phyloP scores from a whole-genome alignment of 2,329 filamentous ascomycete genomes.

The Ceratocystis albifundus region DNA sequence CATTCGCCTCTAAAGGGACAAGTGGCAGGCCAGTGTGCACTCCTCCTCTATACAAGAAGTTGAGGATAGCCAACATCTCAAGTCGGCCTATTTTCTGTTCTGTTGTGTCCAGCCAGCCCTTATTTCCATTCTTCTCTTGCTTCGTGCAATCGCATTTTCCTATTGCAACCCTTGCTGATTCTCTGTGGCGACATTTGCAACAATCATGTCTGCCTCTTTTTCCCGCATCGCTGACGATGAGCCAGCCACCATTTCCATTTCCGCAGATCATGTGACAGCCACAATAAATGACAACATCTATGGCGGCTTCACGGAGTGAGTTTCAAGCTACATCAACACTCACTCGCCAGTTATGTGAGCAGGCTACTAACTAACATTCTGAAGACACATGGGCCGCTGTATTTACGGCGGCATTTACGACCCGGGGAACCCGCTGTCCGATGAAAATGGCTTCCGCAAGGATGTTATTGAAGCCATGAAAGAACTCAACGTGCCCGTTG shows the following conservation, averaged over 20 bases:
- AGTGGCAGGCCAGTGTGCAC: background rate
- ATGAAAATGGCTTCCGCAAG: constrained; percentile 62
- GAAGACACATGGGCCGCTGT: constrained; percentile 75
- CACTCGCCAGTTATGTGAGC: background rate
- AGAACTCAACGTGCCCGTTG: constrained; percentile 63
- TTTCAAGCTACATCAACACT: constrained; percentile 16
- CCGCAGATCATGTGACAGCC: constrained; percentile 52
- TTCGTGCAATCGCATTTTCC: background rate
- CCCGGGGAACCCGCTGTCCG: constrained; percentile 59
- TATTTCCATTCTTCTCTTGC: background rate
- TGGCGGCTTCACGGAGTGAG: constrained; percentile 72
- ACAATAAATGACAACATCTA: constrained; percentile 73
- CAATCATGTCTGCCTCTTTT: constrained; percentile 50
- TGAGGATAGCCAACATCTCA: background rate
- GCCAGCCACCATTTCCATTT: constrained; percentile 52
- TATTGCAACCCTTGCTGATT: background rate
- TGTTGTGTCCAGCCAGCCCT: background rate
- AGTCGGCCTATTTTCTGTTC: background rate
- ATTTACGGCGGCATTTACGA: constrained; percentile 83
- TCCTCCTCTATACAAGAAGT: constrained; percentile 7
- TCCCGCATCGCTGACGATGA: constrained; percentile 53
- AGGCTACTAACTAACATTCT: background rate
- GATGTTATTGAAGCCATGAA: constrained; percentile 65
- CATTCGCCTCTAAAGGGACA: background rate
- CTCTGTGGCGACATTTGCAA: background rate